Percentiles rank a stretch among this genome's conserved stretches.
Evolutionary conservation across 768 basidiomycete species (phyloP).

Genomic region (Termitomyces sp.): DNA sequence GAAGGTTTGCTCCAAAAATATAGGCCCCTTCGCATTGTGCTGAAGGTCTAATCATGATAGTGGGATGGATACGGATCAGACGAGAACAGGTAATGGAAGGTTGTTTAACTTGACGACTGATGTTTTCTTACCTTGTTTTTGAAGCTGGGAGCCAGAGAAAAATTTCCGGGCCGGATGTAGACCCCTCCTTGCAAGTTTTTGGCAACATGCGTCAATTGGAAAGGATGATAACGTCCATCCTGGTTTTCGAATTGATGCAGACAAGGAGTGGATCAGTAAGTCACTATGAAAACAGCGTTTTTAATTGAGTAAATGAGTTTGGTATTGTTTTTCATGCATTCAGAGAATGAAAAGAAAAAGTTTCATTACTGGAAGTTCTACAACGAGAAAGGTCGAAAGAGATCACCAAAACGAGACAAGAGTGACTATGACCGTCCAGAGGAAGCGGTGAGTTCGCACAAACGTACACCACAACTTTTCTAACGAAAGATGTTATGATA

Average conservation of each 20-base stretch:
- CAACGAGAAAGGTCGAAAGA: too few species aligned
- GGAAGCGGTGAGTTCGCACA: too few species aligned
- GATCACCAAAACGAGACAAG: too few species aligned
- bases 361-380: background rate
- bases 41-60: background rate
- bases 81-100: background rate
- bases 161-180: conserved; percentile 50
- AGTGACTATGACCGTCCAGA: too few species aligned
- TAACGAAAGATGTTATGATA: background rate
- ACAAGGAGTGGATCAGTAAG: conserved; percentile 56
- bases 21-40: background rate
- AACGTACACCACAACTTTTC: too few species aligned
- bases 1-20: background rate
- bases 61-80: background rate
- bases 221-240: conserved; percentile 53
- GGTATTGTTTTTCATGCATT: too few species aligned
- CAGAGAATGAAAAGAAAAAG: conserved; percentile 28
- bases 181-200: conserved; percentile 69
- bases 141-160: conserved; percentile 65
- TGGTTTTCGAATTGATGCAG: conserved; percentile 40
- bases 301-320: background rate
- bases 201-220: conserved; percentile 46
- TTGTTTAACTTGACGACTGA: background rate
- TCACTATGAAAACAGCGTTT: conserved; percentile 1
- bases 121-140: background rate